phyloP scores from a whole-genome alignment of 2,329 filamentous ascomycete species.

The Arthrobotrys sinensis region DNA sequence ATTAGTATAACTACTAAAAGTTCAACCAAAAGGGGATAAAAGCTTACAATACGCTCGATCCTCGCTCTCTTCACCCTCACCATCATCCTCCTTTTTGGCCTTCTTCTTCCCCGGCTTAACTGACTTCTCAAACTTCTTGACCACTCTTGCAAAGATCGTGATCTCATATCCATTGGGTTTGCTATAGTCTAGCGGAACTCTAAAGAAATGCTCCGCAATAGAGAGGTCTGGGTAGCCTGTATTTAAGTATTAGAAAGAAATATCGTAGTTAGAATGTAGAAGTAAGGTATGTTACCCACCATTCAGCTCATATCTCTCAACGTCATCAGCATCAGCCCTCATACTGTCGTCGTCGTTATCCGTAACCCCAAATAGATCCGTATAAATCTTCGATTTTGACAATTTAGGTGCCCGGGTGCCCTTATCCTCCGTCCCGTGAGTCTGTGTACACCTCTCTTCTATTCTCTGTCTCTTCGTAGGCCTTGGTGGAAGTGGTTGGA shows the following conservation, averaged over 20 bases:
- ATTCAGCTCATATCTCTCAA: slow-evolving; percentile 17
- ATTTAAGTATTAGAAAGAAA: not conserved
- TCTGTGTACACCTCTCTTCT: no score
- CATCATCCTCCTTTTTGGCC: slow-evolving; percentile 15
- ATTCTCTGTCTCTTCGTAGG: no score
- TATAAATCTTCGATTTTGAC: no score
- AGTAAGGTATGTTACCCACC: not conserved
- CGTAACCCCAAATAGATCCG: no score
- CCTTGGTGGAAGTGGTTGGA: no score
- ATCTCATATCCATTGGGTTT: slow-evolving; percentile 38
- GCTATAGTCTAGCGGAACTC: slow-evolving; percentile 37
- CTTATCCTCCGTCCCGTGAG: no score
- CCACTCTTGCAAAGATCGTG: slow-evolving; percentile 51
- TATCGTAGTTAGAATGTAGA: not conserved
- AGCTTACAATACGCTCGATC: slow-evolving; percentile 46
- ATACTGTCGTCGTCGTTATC: not conserved
- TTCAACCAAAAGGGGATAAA: not conserved
- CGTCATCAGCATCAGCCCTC: slow-evolving; percentile 19
- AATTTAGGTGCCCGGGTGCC: no score
- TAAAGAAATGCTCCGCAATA: slow-evolving; percentile 54
- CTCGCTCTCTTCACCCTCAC: slow-evolving; percentile 16
- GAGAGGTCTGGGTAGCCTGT: slow-evolving; percentile 33
- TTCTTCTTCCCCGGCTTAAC: slow-evolving; percentile 47
- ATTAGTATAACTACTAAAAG: not conserved
- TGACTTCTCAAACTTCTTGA: slow-evolving; percentile 43